Evolutionary conservation across 352 stramenopile genomes (phyloP).

Genomic region (Globisporangium megalacanthum): DNA sequence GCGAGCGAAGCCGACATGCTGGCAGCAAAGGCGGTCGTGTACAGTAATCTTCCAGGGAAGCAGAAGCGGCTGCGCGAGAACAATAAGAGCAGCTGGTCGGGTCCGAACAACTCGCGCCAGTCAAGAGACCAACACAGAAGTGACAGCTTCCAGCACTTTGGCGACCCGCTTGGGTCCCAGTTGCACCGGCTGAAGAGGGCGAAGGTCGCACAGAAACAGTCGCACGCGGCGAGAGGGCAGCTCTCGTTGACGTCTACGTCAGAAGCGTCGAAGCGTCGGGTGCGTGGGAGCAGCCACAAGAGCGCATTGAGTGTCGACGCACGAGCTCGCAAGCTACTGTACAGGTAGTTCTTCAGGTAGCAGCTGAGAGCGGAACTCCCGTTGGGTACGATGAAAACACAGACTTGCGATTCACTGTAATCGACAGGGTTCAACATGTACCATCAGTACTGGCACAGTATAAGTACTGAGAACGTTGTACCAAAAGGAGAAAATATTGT

Average conservation of each 20-base stretch:
- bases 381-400: too few relatives aligned
- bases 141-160: conserved; percentile 58
- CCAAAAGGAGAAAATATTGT: too few relatives aligned
- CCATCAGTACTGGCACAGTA: too few relatives aligned
- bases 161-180: conserved; percentile 41
- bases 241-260: not conserved
- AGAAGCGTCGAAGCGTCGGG: not conserved
- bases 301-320: not conserved
- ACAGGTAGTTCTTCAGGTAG: too few relatives aligned
- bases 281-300: too few relatives aligned
- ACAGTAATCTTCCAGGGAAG: conserved; percentile 41
- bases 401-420: too few relatives aligned
- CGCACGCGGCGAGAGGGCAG: not conserved
- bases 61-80: conserved; percentile 1
- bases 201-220: conserved; percentile 12
- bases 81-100: conserved; percentile 3
- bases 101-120: too few relatives aligned
- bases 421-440: too few relatives aligned
- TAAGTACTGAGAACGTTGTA: too few relatives aligned
- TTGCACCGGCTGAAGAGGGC: conserved; percentile 42
- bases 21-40: conserved; percentile 50
- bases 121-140: not conserved
- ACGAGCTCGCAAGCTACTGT: conserved; percentile 7
- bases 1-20: conserved; percentile 50
- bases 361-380: too few relatives aligned